Conservation (phyloP, 2,329 filamentous ascomycete species). For the Talaromyces piceae region DNA sequence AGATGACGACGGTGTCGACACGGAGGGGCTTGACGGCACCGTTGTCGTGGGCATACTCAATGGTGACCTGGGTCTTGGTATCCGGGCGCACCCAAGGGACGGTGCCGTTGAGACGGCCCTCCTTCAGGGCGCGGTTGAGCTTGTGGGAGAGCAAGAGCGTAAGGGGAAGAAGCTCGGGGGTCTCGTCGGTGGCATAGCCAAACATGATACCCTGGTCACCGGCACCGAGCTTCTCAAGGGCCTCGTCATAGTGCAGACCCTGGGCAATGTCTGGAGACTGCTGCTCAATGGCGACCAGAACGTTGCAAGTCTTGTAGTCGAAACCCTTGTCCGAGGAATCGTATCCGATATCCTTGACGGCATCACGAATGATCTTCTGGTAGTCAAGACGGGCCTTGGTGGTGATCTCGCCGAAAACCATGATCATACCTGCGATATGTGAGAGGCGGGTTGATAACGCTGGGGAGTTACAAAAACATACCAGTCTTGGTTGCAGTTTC, state of each 20-base stretch:
- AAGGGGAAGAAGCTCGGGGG: slow-evolving; percentile 90
- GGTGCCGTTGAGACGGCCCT: slow-evolving; percentile 76
- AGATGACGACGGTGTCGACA: slow-evolving; percentile 95
- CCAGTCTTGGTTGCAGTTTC: slow-evolving; percentile 99
- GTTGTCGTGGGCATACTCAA: slow-evolving; percentile 96
- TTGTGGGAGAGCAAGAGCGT: slow-evolving; percentile 92
- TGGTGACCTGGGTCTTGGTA: slow-evolving; percentile 99
- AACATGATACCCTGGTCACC: slow-evolving; percentile 99
- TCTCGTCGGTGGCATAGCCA: slow-evolving; percentile 98
- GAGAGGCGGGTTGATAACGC: background rate
- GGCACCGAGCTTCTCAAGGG: slow-evolving; percentile 93
- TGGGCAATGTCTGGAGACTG: slow-evolving; percentile 98
- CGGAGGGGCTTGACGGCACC: slow-evolving; percentile 82
- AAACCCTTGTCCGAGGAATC: slow-evolving; percentile 96
- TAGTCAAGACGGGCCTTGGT: slow-evolving; percentile 95
- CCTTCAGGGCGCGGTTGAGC: slow-evolving; percentile 91
- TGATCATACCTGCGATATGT: slow-evolving; percentile 62
- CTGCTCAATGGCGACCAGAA: slow-evolving; percentile 97
- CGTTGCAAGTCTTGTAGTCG: slow-evolving; percentile 99
- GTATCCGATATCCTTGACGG: slow-evolving; percentile 98
- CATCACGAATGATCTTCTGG: slow-evolving; percentile 89
- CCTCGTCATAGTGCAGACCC: slow-evolving; percentile 96
- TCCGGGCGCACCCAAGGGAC: slow-evolving; percentile 94
- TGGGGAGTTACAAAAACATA: slow-evolving; percentile 29
- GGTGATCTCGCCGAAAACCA: slow-evolving; percentile 98